Evolutionary conservation across 495 filamentous ascomycete species (phyloP), one percentile per base, ranked within the genome.

Genomic region (Cladorrhinum samala): DNA sequence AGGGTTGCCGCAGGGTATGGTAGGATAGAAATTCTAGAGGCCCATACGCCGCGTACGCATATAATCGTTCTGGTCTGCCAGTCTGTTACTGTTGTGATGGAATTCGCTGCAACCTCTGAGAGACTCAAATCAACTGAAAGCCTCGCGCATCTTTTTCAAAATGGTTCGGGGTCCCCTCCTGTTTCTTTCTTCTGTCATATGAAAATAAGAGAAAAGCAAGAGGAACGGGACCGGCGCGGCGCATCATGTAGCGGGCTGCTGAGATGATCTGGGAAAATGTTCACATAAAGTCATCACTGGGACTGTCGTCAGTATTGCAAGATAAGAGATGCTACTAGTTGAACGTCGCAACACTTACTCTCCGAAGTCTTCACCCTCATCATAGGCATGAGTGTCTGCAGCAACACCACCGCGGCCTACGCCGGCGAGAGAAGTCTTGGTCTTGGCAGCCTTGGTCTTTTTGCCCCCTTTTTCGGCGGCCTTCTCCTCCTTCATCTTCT

Each of bases 401-500:
- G 73, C 76, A 58, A 91, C 85, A 39, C 87, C 73, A 7, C 56
- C 56, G 27, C 65, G 63, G 25, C 41, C 55, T 53, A 72, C 80
- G 3, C 89, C 82, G 9, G 84, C 83, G 27, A 99, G 75, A 16
- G 81, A 83, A 38, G 87, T 79, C 83, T 99, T 99, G 14, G 87
- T 92, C 82, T 96, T 96, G 39, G 86, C 86, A 9, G 88, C 88
- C 78, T 96, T 96, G 54, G 75, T 85, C 81, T 97, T 99, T 86
- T 96, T 97, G 56, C 83, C 88, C 20, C 88, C 87, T 78, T 96
- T 97, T 58, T 96, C 91, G 2, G 88, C 83, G 11, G 83, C 80
- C 77, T 96, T 95, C 82, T 99, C 94, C 72, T 96, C 93, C 77
- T 89, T 94, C 89, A 96, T 88, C 80, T 93, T 96, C 81, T 99